Evolutionary conservation across 192 early-diverging fungal species (phyloP).

Genomic region (Neocallimastix lanati): DNA sequence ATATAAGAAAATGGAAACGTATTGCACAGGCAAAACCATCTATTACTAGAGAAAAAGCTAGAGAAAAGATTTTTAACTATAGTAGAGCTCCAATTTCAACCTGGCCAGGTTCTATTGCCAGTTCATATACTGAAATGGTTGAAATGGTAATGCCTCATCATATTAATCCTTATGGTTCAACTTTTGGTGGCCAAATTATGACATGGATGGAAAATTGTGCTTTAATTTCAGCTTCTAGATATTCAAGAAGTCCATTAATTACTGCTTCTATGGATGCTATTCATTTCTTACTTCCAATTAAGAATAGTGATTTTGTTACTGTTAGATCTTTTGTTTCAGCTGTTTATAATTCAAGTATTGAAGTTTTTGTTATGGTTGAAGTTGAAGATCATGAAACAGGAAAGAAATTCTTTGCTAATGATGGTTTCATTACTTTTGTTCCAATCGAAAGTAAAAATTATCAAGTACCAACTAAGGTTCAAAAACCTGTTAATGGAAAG

Average conservation of each 20-base stretch:
- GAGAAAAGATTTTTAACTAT: constrained; percentile 16
- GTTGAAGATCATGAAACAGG: background rate
- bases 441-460: background rate
- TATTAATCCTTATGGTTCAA: constrained; percentile 19
- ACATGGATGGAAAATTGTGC: constrained; percentile 1
- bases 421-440: constrained; percentile 3
- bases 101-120: constrained; percentile 2
- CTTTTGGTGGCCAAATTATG: constrained; percentile 2
- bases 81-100: background rate
- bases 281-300: background rate
- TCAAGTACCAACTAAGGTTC: background rate
- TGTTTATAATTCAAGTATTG: background rate
- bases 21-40: constrained; percentile 7
- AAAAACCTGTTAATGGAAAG: background rate
- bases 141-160: constrained; percentile 55
- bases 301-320: background rate
- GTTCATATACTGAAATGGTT: constrained; percentile 25
- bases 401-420: background rate
- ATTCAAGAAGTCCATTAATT: background rate
- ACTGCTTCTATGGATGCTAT: constrained; percentile 3
- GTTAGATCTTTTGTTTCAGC: background rate
- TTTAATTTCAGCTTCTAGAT: background rate
- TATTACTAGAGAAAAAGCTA: constrained; percentile 8
- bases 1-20: constrained; percentile 21
- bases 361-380: background rate